A percentile compares a stretch with the other conserved stretches of the same genome.
Evolutionary conservation across 2,329 filamentous ascomycete genomes (phyloP).

Genomic region (Alternaria incomplexa): DNA sequence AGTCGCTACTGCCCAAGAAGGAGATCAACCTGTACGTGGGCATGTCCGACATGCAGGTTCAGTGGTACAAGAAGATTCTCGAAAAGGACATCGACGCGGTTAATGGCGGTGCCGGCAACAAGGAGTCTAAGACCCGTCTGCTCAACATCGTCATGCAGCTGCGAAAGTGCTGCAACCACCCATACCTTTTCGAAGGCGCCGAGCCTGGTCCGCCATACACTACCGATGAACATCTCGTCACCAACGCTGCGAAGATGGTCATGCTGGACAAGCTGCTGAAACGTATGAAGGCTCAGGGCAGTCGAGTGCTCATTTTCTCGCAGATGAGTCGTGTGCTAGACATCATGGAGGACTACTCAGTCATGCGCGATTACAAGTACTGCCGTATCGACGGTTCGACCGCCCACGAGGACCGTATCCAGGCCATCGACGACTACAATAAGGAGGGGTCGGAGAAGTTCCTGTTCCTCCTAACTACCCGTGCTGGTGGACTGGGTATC

Average conservation of each 20-base stretch:
- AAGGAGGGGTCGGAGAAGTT: slow-evolving; percentile 88
- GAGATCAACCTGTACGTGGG: slow-evolving; percentile 96
- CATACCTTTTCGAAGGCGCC: slow-evolving; percentile 95
- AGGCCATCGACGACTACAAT: slow-evolving; percentile 98
- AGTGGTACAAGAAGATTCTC: slow-evolving; percentile 98
- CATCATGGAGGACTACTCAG: slow-evolving; percentile 97
- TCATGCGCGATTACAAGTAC: slow-evolving; percentile 93
- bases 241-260: slow-evolving; percentile 96
- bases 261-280: slow-evolving; percentile 91
- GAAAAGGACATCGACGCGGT: slow-evolving; percentile 99
- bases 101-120: slow-evolving; percentile 93
- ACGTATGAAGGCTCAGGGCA: slow-evolving; percentile 83
- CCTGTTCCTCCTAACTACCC: slow-evolving; percentile 91
- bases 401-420: slow-evolving; percentile 95
- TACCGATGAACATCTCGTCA: slow-evolving; percentile 92
- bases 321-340: slow-evolving; percentile 98
- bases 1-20: slow-evolving; percentile 96
- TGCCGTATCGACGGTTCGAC: slow-evolving; percentile 97
- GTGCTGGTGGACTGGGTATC: slow-evolving; percentile 94
- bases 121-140: slow-evolving; percentile 94
- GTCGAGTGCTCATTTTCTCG: slow-evolving; percentile 97
- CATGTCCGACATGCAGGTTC: slow-evolving; percentile 99
- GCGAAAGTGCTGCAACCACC: slow-evolving; percentile 98
- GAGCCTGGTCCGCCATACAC: slow-evolving; percentile 98
- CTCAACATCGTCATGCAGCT: slow-evolving; percentile 99